Conservation (phyloP, 202 grass and related monocot species). For the Carex sylvatica region DNA sequence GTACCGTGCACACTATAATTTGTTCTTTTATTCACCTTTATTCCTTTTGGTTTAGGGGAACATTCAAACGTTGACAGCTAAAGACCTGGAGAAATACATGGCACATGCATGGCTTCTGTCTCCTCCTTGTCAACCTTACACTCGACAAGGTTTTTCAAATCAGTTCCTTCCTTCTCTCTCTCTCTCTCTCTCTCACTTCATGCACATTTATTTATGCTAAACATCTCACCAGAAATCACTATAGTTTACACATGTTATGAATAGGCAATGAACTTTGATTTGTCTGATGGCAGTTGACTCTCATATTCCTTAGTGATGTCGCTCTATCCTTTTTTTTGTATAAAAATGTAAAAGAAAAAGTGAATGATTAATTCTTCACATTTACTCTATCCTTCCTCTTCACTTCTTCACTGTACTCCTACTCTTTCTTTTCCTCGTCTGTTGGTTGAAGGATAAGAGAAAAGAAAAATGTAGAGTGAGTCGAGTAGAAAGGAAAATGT, state of each 20-base stretch:
- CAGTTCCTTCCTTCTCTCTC: background rate
- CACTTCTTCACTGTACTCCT: background rate
- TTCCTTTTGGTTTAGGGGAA: slow-evolving; percentile 59
- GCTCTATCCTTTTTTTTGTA: background rate
- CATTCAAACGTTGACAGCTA: slow-evolving; percentile 72
- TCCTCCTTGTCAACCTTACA: slow-evolving; percentile 98
- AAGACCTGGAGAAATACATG: slow-evolving; percentile 77
- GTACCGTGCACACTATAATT: background rate
- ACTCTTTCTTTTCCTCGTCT: background rate
- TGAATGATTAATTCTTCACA: background rate
- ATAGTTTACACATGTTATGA: background rate
- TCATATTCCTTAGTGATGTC: background rate
- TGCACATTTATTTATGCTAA: background rate
- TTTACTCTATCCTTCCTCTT: background rate
- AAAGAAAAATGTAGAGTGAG: background rate
- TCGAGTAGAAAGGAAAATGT: background rate
- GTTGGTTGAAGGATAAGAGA: background rate
- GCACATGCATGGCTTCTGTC: slow-evolving; percentile 90
- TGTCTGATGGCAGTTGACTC: background rate
- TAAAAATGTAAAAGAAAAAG: background rate
- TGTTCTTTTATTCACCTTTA: background rate
- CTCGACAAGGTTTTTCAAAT: slow-evolving; percentile 65
- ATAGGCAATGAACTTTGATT: background rate
- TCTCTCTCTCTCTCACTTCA: too few species aligned
- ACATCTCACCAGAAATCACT: background rate